A percentile compares a stretch with the other conserved stretches of the same genome.
Evolutionary conservation across 2,329 filamentous ascomycete species (phyloP).

Genomic region (Colletotrichum sp.): DNA sequence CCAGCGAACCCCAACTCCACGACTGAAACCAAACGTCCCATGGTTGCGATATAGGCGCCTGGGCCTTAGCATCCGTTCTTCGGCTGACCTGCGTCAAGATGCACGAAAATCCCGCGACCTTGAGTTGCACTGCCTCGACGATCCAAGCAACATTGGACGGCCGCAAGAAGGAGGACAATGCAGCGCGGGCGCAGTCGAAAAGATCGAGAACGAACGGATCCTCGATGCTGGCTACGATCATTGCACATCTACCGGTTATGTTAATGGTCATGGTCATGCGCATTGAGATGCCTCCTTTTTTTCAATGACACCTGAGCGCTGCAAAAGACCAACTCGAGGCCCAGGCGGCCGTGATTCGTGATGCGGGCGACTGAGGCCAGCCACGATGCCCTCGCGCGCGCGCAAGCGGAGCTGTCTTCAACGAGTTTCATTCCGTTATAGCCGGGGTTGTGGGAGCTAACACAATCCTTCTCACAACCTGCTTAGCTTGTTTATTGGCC

Average conservation of each 20-base stretch:
- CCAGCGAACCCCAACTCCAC: conserved; percentile 3
- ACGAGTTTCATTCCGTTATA: background rate
- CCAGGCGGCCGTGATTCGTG: background rate
- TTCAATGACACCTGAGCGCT: background rate
- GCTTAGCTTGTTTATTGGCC: background rate
- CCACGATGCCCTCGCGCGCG: background rate
- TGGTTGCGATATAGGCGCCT: conserved; percentile 10
- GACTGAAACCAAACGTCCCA: conserved; percentile 19
- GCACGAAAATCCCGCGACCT: background rate
- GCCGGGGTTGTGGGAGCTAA: background rate
- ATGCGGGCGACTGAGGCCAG: background rate
- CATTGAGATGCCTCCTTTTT: background rate
- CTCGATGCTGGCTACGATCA: background rate
- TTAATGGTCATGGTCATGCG: background rate
- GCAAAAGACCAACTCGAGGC: background rate
- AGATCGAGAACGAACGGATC: background rate
- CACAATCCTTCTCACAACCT: background rate
- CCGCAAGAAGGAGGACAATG: background rate
- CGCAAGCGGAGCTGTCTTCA: background rate
- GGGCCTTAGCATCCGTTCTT: conserved; percentile 11
- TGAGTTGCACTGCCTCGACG: conserved; percentile 12
- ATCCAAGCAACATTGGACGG: conserved; percentile 8
- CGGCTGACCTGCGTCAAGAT: background rate
- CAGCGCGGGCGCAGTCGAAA: background rate
- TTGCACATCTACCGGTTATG: background rate